Evolutionary conservation across 2,329 filamentous ascomycete species (phyloP).

Genomic region (Pseudopyrenochaeta lycopersici): DNA sequence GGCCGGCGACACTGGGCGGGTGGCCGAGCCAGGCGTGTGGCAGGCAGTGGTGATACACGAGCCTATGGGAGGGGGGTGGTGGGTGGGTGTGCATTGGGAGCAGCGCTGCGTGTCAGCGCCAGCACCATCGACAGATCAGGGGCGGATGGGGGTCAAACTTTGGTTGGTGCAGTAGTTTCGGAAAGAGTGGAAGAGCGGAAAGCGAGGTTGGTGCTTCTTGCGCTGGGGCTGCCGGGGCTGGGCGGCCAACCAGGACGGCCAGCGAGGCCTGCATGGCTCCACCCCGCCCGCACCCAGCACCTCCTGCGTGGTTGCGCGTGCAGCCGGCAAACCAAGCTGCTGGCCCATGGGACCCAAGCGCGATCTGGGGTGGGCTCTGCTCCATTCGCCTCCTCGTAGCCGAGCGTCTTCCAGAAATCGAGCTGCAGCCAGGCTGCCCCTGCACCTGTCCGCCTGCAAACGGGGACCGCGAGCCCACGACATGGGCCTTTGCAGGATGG

Average conservation of each 20-base stretch:
- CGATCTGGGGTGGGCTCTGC: constrained; percentile 42
- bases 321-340: constrained; percentile 42
- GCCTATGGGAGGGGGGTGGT: constrained; percentile 4
- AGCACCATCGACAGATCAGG: constrained; percentile 32
- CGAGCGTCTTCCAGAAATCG: constrained; percentile 48
- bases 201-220: constrained; percentile 26
- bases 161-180: constrained; percentile 45
- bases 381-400: constrained; percentile 32
- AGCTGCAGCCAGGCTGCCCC: constrained; percentile 27
- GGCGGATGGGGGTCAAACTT: constrained; percentile 27
- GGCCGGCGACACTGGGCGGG: constrained; percentile 26
- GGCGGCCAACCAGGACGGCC: constrained; percentile 15
- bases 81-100: constrained; percentile 25
- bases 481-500: constrained; percentile 28
- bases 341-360: constrained; percentile 42
- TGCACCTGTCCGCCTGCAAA: constrained; percentile 26
- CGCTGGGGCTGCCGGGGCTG: constrained; percentile 15
- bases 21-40: constrained; percentile 25
- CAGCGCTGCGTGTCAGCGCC: constrained; percentile 28
- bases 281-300: constrained; percentile 32
- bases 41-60: constrained; percentile 21
- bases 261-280: constrained; percentile 17
- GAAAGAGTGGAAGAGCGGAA: constrained; percentile 29
- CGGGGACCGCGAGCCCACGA: constrained; percentile 29
- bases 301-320: constrained; percentile 37